Base-by-base conservation (phyloP, 176 grass and related monocot genomes). In the Eragrostis nindensis region DNA sequence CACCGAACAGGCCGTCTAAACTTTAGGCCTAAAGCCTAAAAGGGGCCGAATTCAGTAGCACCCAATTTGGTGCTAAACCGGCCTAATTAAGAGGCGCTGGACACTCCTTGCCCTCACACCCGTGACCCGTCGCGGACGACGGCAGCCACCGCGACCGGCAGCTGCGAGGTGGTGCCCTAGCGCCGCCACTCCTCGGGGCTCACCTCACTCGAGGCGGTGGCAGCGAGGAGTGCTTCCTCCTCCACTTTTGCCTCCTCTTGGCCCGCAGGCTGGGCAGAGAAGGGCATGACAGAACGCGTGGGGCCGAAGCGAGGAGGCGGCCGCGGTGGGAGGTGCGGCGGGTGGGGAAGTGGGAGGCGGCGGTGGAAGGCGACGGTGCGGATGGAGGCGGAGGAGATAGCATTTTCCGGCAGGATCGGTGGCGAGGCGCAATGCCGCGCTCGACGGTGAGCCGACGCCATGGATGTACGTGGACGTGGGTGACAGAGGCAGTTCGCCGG, bases 131-230 rank as follows among this genome's bases (percentile, higher is more conserved):
- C 62, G 45, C 57, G 44, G 39, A 98, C 77, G 8, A 90, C 77
- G 46, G 50, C n/a, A 7, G 59, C 2, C 36, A 94, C 95, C 83
- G 65, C 55, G 71, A 71, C 22, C 12, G 92, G 92, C 27, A 98
- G 61, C 8, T 84, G 81, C 16, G 92, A 94, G 26, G 88, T 88
- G 38, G 92, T 93, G 75, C 95, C 95, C 92, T 92, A 98, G 0
- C 86, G 81, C 75, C 72, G 65, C 95, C 92, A 98, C 75, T 98
- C 92, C 53, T 67, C 71, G 40, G 80, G 9, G 84, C 86, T 89
- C 68, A 97, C 87, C 62, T 68, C 76, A 17, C 65, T 54, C 0
- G 43, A 21, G 27, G 75, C 67, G 55, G 67, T 19, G 52, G 47
- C 36, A 25, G 46, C 27, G 4, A 62, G 71, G 49, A 77, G 57